Evolutionary conservation across 2,329 filamentous ascomycete genomes (phyloP), one percentile per base, ranked within the genome.

Genomic region (Curvularia eragrostidis): DNA sequence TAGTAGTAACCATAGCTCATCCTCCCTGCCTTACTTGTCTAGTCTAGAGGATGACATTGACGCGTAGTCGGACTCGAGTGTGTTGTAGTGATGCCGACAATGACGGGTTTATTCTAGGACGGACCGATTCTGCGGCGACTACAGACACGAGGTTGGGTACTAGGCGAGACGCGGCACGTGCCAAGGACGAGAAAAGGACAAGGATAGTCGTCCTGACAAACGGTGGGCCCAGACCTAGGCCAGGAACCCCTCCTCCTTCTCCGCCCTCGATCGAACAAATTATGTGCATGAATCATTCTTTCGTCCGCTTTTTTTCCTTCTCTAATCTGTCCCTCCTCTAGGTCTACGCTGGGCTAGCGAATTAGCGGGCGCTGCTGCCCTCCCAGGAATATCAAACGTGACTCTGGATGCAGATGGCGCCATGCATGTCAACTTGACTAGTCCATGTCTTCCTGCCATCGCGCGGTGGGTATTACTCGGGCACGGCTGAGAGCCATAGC

Each of bases 391-490:
- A 34, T 10, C 21, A 32, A 10, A 21, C 51, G 63, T 61, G 41
- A 26, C 41, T 62, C 65, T 63, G 61, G 67, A 68, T 46, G 54
- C 57, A 54, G 53, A 67, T 68, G 62, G 65, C 63, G 64, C 63
- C 58, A 68, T 65, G 47, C 36, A 58, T n/a, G 47, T 48, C 47
- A 23, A 26, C 44, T 60, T 26, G 41, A 58, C 42, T 69, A 69
- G 67, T 66, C 60, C 61, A 69, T 68, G 48, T 69, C 58, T 67
- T 52, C 56, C 65, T 69, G 61, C 64, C 58, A 69, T 69, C 67
- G 67, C 61, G 59, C 44, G 6, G 12, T 28, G 34, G 34, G 34
- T 36, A 36, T 36, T n/a, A 3, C 3, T 18, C 34, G 34, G 34
- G 34, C 15, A 18, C 12, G 9, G 18, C 13, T 21, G 18, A 19